phyloP scores from a whole-genome alignment of 2,329 filamentous ascomycete genomes.

The Neofusicoccum laricinum region DNA sequence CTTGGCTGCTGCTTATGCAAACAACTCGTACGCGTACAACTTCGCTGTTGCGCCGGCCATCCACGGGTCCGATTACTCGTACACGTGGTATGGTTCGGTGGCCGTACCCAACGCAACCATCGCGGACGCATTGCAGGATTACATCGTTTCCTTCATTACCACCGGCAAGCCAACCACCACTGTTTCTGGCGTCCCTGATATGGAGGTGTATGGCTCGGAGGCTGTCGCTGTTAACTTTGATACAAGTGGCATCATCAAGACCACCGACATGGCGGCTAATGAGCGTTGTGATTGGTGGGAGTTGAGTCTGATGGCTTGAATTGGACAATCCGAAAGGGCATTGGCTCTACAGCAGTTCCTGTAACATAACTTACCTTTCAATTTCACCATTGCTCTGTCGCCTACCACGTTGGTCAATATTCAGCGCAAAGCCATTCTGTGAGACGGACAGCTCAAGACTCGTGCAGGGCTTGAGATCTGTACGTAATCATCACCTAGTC shows the following conservation, averaged over 20 bases:
- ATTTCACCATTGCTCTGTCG: too few species aligned
- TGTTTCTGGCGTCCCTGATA: slow-evolving; percentile 37
- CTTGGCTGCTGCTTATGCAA: slow-evolving; percentile 45
- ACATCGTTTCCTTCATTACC: slow-evolving; percentile 43
- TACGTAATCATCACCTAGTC: too few species aligned
- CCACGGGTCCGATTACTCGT: slow-evolving; percentile 53
- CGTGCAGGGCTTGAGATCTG: too few species aligned
- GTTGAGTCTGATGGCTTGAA: neutral
- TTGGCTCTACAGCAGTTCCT: too few species aligned
- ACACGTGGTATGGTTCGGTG: slow-evolving; percentile 50
- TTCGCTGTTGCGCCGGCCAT: slow-evolving; percentile 53
- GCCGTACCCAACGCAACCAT: slow-evolving; percentile 32
- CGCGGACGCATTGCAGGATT: slow-evolving; percentile 45
- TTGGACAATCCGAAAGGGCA: too few species aligned
- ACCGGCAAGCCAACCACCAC: slow-evolving; percentile 36
- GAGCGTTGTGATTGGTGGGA: slow-evolving; percentile 51
- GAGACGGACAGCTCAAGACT: too few species aligned
- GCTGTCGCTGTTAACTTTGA: slow-evolving; percentile 45
- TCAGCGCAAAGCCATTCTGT: too few species aligned
- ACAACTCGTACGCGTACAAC: slow-evolving; percentile 50
- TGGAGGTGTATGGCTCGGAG: slow-evolving; percentile 47
- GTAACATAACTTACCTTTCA: too few species aligned
- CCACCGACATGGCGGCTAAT: slow-evolving; percentile 46
- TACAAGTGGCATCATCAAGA: slow-evolving; percentile 39
- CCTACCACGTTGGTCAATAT: too few species aligned